Base-by-base conservation (phyloP, 441 rosid species). In the Corymbia citriodora region DNA sequence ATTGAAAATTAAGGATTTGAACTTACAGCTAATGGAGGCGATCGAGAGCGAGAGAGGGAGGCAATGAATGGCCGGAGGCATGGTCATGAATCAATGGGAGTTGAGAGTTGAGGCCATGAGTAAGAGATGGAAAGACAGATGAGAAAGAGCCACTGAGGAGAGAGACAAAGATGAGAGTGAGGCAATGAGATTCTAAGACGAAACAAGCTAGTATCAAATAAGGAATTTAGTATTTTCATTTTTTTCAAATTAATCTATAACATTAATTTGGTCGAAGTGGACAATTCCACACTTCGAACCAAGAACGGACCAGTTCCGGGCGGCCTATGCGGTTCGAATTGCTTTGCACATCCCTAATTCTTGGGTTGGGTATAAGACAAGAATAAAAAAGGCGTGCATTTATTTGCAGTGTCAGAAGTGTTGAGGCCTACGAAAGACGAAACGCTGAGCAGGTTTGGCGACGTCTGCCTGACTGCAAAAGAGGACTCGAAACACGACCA, bases 21-120 rank as follows among this genome's bases (percentile, higher is more conserved):
- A 9, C 6, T 57, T 0, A 21, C 0, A 19, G 63, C 0, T 3
- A 57, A 57, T 57, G 13, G 63, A 57, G 63, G 63, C 6, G 3
- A 57, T 9, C 9, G 0, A 57, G 3, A 23, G 25, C 25, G 63
- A 23, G 63, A 21, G 29, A 57, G 13, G 63, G 29, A 57, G 63
- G 63, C 0, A 0, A 57, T 57, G 29, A 57, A 57, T 23, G 13
- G 63, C 25, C 7, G 1, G 13, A 57, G 29, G 23, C 63, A 57
- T 0, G 3, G 29, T 29, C 63, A 57, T 57, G 29, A 57, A 21
- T 57, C 13, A 13, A 57, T 23, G 63, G 63, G 63, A 57, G 63
- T 57, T 57, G 61, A 55, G 61, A 55, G 55, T 23, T 25, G 21
- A 2, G 1, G 21, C 21, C 2, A 0, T 4, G 61, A 21, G 27